Evolutionary conservation across 106 monocot genomes (phyloP).

Genomic region (Allium fistulosum): DNA sequence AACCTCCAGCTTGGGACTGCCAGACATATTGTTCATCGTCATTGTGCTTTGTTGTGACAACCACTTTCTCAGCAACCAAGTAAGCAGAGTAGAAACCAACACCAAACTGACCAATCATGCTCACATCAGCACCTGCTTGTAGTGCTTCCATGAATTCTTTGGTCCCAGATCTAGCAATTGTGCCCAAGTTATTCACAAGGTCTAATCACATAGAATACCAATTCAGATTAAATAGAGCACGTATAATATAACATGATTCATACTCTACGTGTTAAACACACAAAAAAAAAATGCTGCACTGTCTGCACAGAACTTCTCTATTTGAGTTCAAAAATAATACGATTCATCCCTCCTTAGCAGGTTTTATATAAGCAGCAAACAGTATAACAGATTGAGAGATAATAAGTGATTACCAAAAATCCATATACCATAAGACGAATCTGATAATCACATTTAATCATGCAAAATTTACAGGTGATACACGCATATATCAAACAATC

Average conservation of each 20-base stretch:
- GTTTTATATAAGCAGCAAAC: not conserved
- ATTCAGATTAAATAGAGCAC: not conserved
- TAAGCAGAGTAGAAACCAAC: slow-evolving; percentile 22
- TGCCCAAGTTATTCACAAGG: slow-evolving; percentile 20
- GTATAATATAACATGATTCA: not conserved
- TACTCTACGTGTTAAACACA: not conserved
- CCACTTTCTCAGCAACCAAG: slow-evolving; percentile 20
- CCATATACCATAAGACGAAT: no score
- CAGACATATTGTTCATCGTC: slow-evolving; percentile 24
- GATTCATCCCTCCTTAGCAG: not conserved
- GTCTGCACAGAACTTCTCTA: no score
- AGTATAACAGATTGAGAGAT: not conserved
- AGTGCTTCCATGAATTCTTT: slow-evolving; percentile 29
- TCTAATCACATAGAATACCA: not conserved
- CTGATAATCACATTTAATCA: no score
- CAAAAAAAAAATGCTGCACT: not conserved
- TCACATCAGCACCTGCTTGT: slow-evolving; percentile 23
- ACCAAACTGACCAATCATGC: slow-evolving; percentile 30
- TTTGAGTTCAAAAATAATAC: no score
- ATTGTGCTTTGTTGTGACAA: slow-evolving; percentile 27
- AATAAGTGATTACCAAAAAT: no score
- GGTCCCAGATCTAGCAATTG: slow-evolving; percentile 24
- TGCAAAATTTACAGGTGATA: no score
- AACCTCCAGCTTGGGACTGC: slow-evolving; percentile 18
- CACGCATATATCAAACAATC: no score